Base-by-base conservation (phyloP, 108 stramenopile species). In the Fragilariopsis cylindrus region DNA sequence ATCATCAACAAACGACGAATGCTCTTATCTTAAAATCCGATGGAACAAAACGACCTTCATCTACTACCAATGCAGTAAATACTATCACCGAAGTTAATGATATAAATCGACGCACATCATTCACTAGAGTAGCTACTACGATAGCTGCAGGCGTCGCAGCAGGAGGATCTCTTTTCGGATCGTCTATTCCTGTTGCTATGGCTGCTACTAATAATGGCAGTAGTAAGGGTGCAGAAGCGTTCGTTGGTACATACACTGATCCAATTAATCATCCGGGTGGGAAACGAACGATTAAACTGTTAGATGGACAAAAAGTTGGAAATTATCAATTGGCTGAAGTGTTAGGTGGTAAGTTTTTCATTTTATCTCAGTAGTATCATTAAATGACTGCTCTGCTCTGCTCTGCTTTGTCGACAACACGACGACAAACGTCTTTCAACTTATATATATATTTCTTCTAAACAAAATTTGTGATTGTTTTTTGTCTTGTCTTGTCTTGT, bases 241-340 rank as follows among this genome's bases (percentile, higher is more conserved):
- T 87, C 60, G 45, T 72, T 18, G 86, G 83, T 9, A 82, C 76
- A 13, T 87, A 71, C 47, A 75, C 83, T 19, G 86, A 87, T 65
- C 86, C 86, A 13, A 84, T 84, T 60, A 87, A 87, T 74, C 86
- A 87, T 63, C 86, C 86, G 0, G 86, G 86, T 3, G 86, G 86
- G 7, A 87, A 63, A 53, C 77, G 86, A 1, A 82, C 81, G 47
- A 84, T 87, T 45, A 42, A 42, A 13, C 62, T 87, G 40, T 19
- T 87, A 5, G 86, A 76, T 19, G 69, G 56, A 13, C 4, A 19
- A 15, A 52, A 50, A 46, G 58, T 73, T 39, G 84, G 86, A 8
- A 81, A 87, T 71, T 87, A 87, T 64, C 71, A 69, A 16, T 62
- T 87, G 46, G 86, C 86, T 12, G 54, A 82, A 45, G 76, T 87